These are phyloP conservation scores for Angophora floribunda DNA, from an alignment of 345 rosid genomes.

Conservation along the genomic window DNA sequence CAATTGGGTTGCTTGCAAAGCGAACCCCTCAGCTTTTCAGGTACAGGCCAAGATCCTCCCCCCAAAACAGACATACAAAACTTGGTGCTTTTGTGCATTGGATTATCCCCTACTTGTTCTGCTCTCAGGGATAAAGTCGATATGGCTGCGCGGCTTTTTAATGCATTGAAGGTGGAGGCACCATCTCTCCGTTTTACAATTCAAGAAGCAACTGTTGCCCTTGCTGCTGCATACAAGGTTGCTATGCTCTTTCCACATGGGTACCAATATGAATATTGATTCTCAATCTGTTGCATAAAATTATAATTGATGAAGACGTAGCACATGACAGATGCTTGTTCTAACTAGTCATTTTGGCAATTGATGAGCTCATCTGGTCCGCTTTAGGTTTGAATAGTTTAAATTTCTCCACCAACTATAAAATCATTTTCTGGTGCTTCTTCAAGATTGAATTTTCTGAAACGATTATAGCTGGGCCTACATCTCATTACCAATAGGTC, in stretches of 20 bases:
- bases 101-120: background rate
- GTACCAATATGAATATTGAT: background rate
- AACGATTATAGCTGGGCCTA: background rate
- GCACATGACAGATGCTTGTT: background rate
- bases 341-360: background rate
- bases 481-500: background rate
- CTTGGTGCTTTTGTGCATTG: background rate
- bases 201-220: slow-evolving; percentile 78
- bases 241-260: background rate
- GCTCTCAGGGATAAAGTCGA: slow-evolving; percentile 75
- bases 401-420: background rate
- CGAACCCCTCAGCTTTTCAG: slow-evolving; percentile 91
- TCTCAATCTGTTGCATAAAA: background rate
- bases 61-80: background rate
- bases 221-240: slow-evolving; percentile 88
- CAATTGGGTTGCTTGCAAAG: slow-evolving; percentile 85
- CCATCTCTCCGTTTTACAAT: slow-evolving; percentile 63
- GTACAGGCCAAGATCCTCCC: background rate
- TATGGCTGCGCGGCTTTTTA: slow-evolving; percentile 84
- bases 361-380: background rate
- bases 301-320: background rate
- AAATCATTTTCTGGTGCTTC: background rate
- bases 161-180: slow-evolving; percentile 70
- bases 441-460: background rate
- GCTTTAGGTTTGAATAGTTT: background rate